Conservation (phyloP, 164 flowering plant genomes). For the Chimonanthus salicifolius region DNA sequence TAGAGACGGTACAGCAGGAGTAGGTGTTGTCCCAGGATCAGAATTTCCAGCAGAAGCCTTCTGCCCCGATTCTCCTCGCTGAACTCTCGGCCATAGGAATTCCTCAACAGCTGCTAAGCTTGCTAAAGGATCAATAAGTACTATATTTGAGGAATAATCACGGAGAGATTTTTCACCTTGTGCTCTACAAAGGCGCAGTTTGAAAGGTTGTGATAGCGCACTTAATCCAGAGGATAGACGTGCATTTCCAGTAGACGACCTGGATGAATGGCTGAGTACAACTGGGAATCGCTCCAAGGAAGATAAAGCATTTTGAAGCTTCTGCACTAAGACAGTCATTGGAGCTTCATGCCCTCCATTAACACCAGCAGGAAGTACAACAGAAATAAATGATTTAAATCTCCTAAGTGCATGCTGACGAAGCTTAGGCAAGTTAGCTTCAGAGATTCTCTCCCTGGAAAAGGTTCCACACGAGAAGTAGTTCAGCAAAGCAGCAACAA, state of each 20-base stretch:
- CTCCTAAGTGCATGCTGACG: conserved; percentile 77
- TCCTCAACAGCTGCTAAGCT: conserved; percentile 96
- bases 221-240: conserved; percentile 86
- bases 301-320: conserved; percentile 90
- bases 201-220: conserved; percentile 88
- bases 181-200: conserved; percentile 89
- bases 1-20: conserved; percentile 60
- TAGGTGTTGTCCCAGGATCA: conserved; percentile 59
- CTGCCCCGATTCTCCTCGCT: conserved; percentile 72
- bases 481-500: conserved; percentile 75
- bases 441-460: conserved; percentile 71
- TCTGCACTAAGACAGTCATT: conserved; percentile 79
- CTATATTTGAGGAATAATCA: conserved; percentile 95
- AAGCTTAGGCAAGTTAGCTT: conserved; percentile 61
- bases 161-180: conserved; percentile 89
- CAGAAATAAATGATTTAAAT: conserved; percentile 66
- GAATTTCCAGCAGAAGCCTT: conserved; percentile 57
- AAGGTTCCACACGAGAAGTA: conserved; percentile 91
- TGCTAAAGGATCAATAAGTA: conserved; percentile 91
- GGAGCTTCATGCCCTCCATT: conserved; percentile 44
- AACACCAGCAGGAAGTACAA: conserved; percentile 55
- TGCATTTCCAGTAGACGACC: conserved; percentile 69
- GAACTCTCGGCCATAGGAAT: conserved; percentile 94
- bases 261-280: conserved; percentile 78
- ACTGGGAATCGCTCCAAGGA: conserved; percentile 95